phyloP scores from a whole-genome alignment of 768 basidiomycete genomes.

The Russula lepida region DNA sequence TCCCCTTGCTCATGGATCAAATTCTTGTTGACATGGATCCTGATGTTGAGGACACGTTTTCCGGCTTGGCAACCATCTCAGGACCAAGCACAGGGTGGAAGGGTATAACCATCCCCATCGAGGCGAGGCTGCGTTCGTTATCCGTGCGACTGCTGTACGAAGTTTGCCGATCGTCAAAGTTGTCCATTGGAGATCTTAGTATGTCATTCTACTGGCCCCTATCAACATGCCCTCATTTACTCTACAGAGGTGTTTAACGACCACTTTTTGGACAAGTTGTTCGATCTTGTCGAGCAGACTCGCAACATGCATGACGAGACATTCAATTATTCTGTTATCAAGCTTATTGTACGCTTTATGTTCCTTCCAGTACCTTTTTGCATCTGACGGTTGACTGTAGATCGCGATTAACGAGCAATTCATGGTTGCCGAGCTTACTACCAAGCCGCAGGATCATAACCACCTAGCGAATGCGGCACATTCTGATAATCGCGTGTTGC shows the following conservation, averaged over 20 bases:
- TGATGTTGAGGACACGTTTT: slow-evolving; percentile 46
- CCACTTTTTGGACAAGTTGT: slow-evolving; percentile 77
- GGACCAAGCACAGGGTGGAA: slow-evolving; percentile 23
- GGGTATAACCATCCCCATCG: slow-evolving; percentile 56
- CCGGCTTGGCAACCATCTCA: slow-evolving; percentile 33
- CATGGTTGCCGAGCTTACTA: slow-evolving; percentile 76
- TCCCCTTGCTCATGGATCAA: slow-evolving; percentile 81
- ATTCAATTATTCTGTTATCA: slow-evolving; percentile 93
- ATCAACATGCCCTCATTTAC: not conserved
- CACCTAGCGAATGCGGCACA: slow-evolving; percentile 20
- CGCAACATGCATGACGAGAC: slow-evolving; percentile 81
- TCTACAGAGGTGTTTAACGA: slow-evolving; percentile 68
- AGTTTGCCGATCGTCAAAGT: slow-evolving; percentile 83
- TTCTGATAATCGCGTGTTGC: slow-evolving; percentile 64
- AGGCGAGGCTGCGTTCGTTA: slow-evolving; percentile 69
- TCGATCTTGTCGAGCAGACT: slow-evolving; percentile 91
- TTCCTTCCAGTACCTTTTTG: not conserved
- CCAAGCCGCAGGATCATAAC: slow-evolving; percentile 16
- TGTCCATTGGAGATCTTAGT: slow-evolving; percentile 75
- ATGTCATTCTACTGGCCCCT: slow-evolving; percentile 26
- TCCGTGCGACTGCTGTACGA: slow-evolving; percentile 79
- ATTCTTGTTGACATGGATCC: slow-evolving; percentile 74
- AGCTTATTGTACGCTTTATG: slow-evolving; percentile 65
- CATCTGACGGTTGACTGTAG: slow-evolving; percentile 33
- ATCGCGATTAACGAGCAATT: slow-evolving; percentile 96